Evolutionary conservation across 495 filamentous ascomycete species (phyloP).

Genomic region (Copromyces sp.): DNA sequence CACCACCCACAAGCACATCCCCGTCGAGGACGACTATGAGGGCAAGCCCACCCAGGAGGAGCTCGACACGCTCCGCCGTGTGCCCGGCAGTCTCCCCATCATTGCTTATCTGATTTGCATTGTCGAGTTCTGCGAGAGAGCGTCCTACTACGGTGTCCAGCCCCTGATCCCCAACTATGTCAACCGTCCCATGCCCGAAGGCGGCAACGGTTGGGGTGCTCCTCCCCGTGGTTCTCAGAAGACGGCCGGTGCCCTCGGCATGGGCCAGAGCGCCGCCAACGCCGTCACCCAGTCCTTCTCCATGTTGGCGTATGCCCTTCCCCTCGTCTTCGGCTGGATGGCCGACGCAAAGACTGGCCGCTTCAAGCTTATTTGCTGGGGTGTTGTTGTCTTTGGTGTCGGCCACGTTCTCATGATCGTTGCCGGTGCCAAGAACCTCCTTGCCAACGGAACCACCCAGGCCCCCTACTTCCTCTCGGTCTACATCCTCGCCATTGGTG

Average conservation of each 20-base stretch:
- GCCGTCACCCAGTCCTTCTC: constrained; percentile 49
- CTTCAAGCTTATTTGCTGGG: constrained; percentile 52
- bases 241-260: constrained; percentile 48
- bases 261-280: constrained; percentile 51
- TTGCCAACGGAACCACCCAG: constrained; percentile 46
- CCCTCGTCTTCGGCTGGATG: constrained; percentile 47
- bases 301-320: constrained; percentile 50
- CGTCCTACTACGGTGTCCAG: constrained; percentile 48
- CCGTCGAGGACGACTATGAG: constrained; percentile 33
- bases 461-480: constrained; percentile 50
- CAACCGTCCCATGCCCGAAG: constrained; percentile 43
- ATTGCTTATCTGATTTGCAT: constrained; percentile 47
- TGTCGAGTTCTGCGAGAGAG: constrained; percentile 52
- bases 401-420: constrained; percentile 55
- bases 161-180: constrained; percentile 51
- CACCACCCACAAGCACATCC: constrained; percentile 15
- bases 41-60: constrained; percentile 51
- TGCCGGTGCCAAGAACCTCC: constrained; percentile 48
- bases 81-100: constrained; percentile 42
- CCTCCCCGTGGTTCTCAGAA: constrained; percentile 42
- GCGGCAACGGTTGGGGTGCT: constrained; percentile 53
- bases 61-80: constrained; percentile 41
- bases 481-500: constrained; percentile 49
- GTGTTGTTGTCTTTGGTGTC: constrained; percentile 52
- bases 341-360: constrained; percentile 49